Evolutionary conservation across 2,329 filamentous ascomycete genomes (phyloP), one percentile per base, ranked within the genome.

Genomic region (Exophiala calicioides): DNA sequence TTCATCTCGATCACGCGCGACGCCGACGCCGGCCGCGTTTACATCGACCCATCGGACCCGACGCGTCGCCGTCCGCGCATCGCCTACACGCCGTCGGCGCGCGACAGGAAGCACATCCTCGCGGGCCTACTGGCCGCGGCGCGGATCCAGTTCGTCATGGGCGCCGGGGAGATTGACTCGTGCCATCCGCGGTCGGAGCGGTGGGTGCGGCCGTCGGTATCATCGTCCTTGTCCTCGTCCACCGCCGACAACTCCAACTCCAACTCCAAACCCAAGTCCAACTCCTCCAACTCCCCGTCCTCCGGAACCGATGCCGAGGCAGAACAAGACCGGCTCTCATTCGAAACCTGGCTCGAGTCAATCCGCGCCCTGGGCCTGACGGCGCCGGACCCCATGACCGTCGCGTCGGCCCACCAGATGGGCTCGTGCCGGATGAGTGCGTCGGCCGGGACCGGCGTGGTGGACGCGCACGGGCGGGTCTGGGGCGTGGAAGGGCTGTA

Each of bases 1-100:
- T 90, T 85, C 68, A 88, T 96, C 60, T 75, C 81, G 3, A 73
- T 96, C 26, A 77, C 77, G 0, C 82, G 88, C 34, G 90, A 96
- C 63, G 80, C 84, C 15, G 86, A 93, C 63, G 68, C 82, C 0
- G 90, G 90, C 10, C 75, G 76, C 16, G 83, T 96, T 1, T 88
- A 84, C 59, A 75, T 82, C 0, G 88, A 95, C 62, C 80, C 86
- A 0, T 76, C 83, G 0, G 88, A 95, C 62, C 79, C 86, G 0
- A 62, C 65, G 4, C 83, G 82, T 31, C 86, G 87, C 4, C 69
- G 75, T 16, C 79, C 81, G 2, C 71, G 82, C 20, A 71, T 95
- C 53, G 75, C 81, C 49, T 96, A 95, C 69, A 79, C 76, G 0
- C 73, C 81, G 0, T 89, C 84, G 15, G 71, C 76, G 15, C 85